Evolutionary conservation across 768 basidiomycete species (phyloP), one percentile per base, ranked within the genome.

Genomic region (Suillus subaureus): DNA sequence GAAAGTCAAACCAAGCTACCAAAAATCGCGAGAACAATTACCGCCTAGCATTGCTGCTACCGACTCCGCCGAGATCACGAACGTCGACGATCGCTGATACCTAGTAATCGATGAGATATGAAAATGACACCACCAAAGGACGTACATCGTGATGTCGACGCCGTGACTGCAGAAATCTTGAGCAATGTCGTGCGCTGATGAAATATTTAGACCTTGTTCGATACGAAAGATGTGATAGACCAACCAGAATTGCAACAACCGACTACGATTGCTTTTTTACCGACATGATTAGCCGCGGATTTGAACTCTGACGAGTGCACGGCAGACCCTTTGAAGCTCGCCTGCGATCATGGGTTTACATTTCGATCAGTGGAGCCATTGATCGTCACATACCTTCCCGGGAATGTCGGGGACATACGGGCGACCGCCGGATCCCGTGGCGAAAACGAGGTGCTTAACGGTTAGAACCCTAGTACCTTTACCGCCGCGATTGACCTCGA

Each of bases 231-330:
- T 26, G 16, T 26, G 37, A 16, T 16, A 11, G 13, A 51, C 74
- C n/a, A 70, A 84, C 84, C 83, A 23, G 89, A 88, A 61, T 84
- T 89, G 51, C 87, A 86, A n/a, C 89, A 84, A 16, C 90, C 89
- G 3, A 92, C 79, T n/a, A 91, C 79, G 1, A 90, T 79, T 6
- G 84, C 88, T 69, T 86, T 89, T 79, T 90, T 90, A 8, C 88
- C 88, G 7, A 75, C 65, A 68, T 85, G 83, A 39, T 83, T 83
- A 2, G 74, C 67, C 0, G 85, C 85, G 6, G 78, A 77, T 26
- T 79, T 83, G 73, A 86, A 85, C 23, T 80, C 66, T 1, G 79
- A 78, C 0, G 89, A 87, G 71, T 91, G 90, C 1, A 84, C 51
- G 1, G 80, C 67, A 51, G 80, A 71, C 5, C 90, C 90, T 68